Percentiles rank a stretch among this genome's conserved stretches.
phyloP scores from a whole-genome alignment of 495 filamentous ascomycete species.

The Venustampulla echinocandica region DNA sequence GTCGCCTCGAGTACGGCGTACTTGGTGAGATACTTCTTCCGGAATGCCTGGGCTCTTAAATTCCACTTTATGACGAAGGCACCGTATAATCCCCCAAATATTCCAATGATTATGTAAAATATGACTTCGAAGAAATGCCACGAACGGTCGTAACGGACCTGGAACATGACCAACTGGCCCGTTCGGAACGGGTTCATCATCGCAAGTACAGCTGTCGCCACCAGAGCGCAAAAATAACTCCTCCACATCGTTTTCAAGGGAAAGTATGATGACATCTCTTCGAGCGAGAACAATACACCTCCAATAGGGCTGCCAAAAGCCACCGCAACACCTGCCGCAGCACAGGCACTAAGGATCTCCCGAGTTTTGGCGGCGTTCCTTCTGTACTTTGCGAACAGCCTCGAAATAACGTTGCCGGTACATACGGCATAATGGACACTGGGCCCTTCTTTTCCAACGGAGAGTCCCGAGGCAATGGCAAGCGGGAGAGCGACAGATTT shows the following conservation, averaged over 20 bases:
- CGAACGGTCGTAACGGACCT: constrained; percentile 87
- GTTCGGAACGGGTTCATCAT: constrained; percentile 97
- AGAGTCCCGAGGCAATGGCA: constrained; percentile 89
- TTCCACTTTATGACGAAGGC: constrained; percentile 99
- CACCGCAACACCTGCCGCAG: constrained; percentile 90
- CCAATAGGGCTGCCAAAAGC: constrained; percentile 97
- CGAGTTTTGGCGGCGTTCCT: constrained; percentile 89
- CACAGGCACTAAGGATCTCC: constrained; percentile 90
- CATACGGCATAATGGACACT: constrained; percentile 98
- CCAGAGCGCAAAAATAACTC: constrained; percentile 94
- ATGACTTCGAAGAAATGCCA: constrained; percentile 98
- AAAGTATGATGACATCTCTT: constrained; percentile 98
- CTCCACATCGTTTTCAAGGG: constrained; percentile 97
- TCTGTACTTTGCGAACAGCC: constrained; percentile 87
- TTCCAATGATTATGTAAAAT: constrained; percentile 84
- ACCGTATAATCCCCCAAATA: constrained; percentile 93
- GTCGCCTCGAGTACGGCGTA: constrained; percentile 87
- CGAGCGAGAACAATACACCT: constrained; percentile 90
- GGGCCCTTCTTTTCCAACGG: constrained; percentile 94
- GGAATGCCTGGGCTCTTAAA: constrained; percentile 78
- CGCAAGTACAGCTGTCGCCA: constrained; percentile 88
- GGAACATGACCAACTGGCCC: constrained; percentile 99
- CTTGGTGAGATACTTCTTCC: constrained; percentile 83
- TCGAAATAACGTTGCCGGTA: constrained; percentile 92
- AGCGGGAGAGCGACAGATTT: constrained; percentile 89